Evolutionary conservation across 306 rosid species (phyloP).

Genomic region (Rosa rugosa): DNA sequence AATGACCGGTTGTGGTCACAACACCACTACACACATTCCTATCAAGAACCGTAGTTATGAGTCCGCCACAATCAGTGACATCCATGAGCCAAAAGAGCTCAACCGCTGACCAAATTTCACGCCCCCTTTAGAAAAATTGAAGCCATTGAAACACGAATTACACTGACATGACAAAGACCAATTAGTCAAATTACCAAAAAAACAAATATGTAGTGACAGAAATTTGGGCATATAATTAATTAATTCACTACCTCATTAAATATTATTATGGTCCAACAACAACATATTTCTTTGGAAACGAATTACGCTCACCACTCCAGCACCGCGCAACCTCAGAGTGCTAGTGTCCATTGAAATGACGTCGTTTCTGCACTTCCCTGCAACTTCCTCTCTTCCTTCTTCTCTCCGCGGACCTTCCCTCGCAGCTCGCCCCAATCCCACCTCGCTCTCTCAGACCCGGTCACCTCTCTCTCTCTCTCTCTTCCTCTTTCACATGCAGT

Average conservation of each 20-base stretch:
- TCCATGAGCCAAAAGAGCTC: no score
- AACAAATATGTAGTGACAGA: neutral
- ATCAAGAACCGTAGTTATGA: no score
- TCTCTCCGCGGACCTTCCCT: slow-evolving; percentile 34
- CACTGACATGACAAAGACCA: neutral
- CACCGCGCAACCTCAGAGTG: neutral
- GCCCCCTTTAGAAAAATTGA: no score
- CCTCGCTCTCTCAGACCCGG: slow-evolving; percentile 52
- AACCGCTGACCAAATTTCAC: no score
- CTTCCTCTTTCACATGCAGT: neutral
- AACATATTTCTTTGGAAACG: neutral
- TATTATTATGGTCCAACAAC: neutral
- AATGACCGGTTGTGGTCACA: no score
- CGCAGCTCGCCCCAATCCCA: slow-evolving; percentile 36
- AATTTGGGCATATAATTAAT: neutral
- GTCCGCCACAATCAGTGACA: no score
- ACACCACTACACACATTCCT: no score
- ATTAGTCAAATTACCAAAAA: no score
- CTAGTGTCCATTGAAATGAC: slow-evolving; percentile 42
- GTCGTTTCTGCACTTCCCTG: slow-evolving; percentile 52
- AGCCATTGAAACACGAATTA: no score
- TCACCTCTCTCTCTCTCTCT: slow-evolving; percentile 19
- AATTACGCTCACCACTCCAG: neutral
- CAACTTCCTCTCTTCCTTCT: slow-evolving; percentile 40
- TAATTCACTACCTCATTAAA: neutral